Percentiles rank a stretch among this genome's conserved stretches.
Conservation (phyloP, 2,329 filamentous ascomycete species). For the Pseudopithomyces chartarum region DNA sequence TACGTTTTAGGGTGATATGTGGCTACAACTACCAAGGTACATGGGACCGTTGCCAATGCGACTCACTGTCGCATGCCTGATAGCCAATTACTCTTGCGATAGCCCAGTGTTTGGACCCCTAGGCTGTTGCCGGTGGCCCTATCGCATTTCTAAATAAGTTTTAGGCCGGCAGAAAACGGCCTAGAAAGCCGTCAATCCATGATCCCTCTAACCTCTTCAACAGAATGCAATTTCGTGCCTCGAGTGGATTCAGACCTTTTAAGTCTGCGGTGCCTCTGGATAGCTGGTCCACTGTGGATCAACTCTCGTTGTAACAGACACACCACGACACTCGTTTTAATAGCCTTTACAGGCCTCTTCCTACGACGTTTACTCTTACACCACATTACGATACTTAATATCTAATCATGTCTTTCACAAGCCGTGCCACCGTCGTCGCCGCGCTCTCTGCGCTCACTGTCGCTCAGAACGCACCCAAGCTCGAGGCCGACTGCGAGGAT, state of each 20-base stretch:
- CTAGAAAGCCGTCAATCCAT: background rate
- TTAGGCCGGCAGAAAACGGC: background rate
- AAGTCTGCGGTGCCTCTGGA: background rate
- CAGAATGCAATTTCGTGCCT: background rate
- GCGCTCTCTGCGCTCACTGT: slow-evolving; percentile 29
- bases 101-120: background rate
- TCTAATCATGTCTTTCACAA: slow-evolving; percentile 34
- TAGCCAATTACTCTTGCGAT: background rate
- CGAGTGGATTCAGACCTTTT: background rate
- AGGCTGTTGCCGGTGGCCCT: background rate
- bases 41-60: background rate
- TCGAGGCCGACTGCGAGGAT: slow-evolving; percentile 29
- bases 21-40: background rate
- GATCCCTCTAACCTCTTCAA: background rate
- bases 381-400: slow-evolving; percentile 19
- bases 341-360: background rate
- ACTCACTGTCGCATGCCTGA: background rate
- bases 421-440: slow-evolving; percentile 27
- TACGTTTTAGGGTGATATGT: background rate
- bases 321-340: background rate
- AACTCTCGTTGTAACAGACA: background rate
- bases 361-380: background rate
- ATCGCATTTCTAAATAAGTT: background rate
- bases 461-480: slow-evolving; percentile 36
- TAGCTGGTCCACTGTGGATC: background rate